phyloP scores from a whole-genome alignment of 169 alveolate genomes.

The Cryptosporidium parvum region DNA sequence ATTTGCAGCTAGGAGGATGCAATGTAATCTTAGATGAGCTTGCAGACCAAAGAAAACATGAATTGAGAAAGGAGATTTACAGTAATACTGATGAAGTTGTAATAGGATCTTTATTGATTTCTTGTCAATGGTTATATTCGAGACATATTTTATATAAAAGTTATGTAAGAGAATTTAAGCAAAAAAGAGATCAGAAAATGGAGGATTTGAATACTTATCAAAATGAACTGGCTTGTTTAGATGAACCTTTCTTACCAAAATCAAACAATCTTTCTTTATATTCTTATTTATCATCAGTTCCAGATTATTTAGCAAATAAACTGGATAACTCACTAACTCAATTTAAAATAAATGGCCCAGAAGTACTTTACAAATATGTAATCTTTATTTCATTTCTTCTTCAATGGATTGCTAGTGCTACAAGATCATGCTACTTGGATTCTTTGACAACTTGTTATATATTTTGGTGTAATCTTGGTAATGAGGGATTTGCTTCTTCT shows the following conservation, averaged over 20 bases:
- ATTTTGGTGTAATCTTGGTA: slow-evolving; percentile 74
- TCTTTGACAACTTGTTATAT: slow-evolving; percentile 52
- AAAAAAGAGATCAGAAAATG: slow-evolving; percentile 62
- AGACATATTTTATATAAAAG: slow-evolving; percentile 57
- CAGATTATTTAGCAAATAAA: slow-evolving; percentile 41
- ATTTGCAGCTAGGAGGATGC: slow-evolving; percentile 37
- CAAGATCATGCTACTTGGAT: slow-evolving; percentile 62
- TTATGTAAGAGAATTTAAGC: slow-evolving; percentile 60
- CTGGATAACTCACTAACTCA: slow-evolving; percentile 47
- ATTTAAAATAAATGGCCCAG: slow-evolving; percentile 33
- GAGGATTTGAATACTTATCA: slow-evolving; percentile 55
- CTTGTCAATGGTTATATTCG: slow-evolving; percentile 72
- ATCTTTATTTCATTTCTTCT: slow-evolving; percentile 56
- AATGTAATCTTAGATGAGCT: slow-evolving; percentile 54
- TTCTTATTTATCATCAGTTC: slow-evolving; percentile 35
- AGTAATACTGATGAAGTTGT: background rate
- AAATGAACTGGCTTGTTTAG: slow-evolving; percentile 39
- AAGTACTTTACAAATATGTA: slow-evolving; percentile 48
- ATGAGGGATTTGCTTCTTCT: slow-evolving; percentile 35
- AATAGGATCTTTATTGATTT: slow-evolving; percentile 39
- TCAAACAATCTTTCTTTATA: background rate
- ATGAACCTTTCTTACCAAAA: slow-evolving; percentile 66
- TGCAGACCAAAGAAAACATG: slow-evolving; percentile 74
- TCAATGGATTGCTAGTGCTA: slow-evolving; percentile 74
- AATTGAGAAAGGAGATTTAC: slow-evolving; percentile 41